Base-by-base conservation (phyloP, 2,329 filamentous ascomycete genomes). In the Penicillium digitatum region DNA sequence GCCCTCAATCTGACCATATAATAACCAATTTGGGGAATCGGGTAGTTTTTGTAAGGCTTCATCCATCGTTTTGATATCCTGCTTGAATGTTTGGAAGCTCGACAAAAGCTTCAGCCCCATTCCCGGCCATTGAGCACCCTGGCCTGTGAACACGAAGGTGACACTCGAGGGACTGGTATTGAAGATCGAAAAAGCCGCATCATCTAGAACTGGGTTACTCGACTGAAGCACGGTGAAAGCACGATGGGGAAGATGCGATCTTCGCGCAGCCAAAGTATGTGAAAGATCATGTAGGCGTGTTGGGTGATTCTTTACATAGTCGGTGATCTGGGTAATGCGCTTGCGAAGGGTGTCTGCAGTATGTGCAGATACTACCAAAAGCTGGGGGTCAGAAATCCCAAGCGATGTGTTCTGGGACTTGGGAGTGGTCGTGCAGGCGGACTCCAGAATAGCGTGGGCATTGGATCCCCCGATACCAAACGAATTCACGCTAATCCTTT, bases 81-180 rank as follows among this genome's bases (percentile, higher is more conserved):
- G 20, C 9, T 55, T 52, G 34, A 70, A 68, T 0, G 29, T 51
- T 6, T 46, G 22, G 45, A 64, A 66, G 11, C 5, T 27, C 4
- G 38, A 14, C 24, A 74, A 39, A 5, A 74, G 58, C 16, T 63
- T 60, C 29, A 47, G 45, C 2, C 69, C 72, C 72, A 74, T 74
- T 0, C 45, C 57, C 1, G 61, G 37, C 66, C 69, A 75, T 37
- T 74, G 71, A 3, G 72, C 67, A 1, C 72, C 72, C 47, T 75
- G 72, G 4, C 72, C 72, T 14, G 66, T 74, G 50, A 73, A 75
- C 3, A 70, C 59, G 32, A 71, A 69, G 2, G 47, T 53, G 12
- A 62, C n/a, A 9, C 43, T 20, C 22, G 61, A 45, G 7, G 32
- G n/a, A 5, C 35, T 46, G 16, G 48, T 26, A 14, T 22, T 37